Conservation (phyloP, 352 stramenopile genomes). For the Phytophthora sp. region DNA sequence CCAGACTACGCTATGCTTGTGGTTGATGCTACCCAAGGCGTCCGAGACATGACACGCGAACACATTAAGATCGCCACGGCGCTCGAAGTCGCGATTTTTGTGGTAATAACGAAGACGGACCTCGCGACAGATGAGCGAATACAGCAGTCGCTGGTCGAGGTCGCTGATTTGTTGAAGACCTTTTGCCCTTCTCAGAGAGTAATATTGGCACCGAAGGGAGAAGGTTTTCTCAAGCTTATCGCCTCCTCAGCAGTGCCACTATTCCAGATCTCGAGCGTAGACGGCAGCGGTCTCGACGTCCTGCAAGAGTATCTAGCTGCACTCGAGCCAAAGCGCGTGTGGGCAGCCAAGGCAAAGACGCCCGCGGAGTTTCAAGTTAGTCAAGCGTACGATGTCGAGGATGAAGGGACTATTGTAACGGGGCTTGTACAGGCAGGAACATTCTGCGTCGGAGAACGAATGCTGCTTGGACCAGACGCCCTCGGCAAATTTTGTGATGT, state of each 20-base stretch:
- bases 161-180: constrained; percentile 46
- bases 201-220: constrained; percentile 14
- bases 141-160: constrained; percentile 52
- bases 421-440: constrained; percentile 75
- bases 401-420: constrained; percentile 71
- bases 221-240: constrained; percentile 14
- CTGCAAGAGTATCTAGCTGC: constrained; percentile 63
- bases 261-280: constrained; percentile 69
- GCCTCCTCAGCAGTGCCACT: constrained; percentile 45
- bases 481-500: constrained; percentile 72
- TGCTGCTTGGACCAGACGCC: constrained; percentile 71
- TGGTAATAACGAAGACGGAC: constrained; percentile 86
- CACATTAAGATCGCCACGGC: constrained; percentile 81
- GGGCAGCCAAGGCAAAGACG: constrained; percentile 54
- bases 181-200: constrained; percentile 36
- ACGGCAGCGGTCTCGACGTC: constrained; percentile 54
- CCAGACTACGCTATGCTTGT: constrained; percentile 90
- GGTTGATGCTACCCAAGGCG: constrained; percentile 64
- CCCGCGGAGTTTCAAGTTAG: constrained; percentile 80
- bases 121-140: constrained; percentile 46
- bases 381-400: constrained; percentile 79
- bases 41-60: constrained; percentile 81
- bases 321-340: constrained; percentile 70
- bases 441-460: constrained; percentile 60
- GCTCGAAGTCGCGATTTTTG: constrained; percentile 74